These are phyloP conservation scores for Xylaria flabelliformis DNA, from an alignment of 495 filamentous ascomycete species.

Conservation along the genomic window DNA sequence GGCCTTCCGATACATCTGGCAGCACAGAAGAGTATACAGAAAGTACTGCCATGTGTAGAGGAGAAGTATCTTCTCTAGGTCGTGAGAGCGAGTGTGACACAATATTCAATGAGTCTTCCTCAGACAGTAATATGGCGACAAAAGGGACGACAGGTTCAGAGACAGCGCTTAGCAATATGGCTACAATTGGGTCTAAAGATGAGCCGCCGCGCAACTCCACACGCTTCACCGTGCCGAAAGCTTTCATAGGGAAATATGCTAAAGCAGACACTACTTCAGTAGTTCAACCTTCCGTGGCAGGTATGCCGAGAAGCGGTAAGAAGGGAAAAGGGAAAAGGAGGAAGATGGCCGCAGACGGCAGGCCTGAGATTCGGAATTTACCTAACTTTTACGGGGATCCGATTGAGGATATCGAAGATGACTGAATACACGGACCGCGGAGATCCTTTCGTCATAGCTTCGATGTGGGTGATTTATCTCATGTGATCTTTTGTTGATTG, in stretches of 20 bases:
- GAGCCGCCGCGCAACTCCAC: constrained; percentile 36
- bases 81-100: constrained; percentile 12
- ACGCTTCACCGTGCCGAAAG: constrained; percentile 47
- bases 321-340: constrained; percentile 41
- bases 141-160: constrained; percentile 36
- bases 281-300: background rate
- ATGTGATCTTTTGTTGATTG: background rate
- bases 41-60: constrained; percentile 24
- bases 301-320: background rate
- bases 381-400: constrained; percentile 53
- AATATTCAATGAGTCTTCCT: constrained; percentile 28
- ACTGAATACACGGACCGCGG: constrained; percentile 16
- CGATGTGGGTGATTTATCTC: background rate
- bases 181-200: constrained; percentile 31
- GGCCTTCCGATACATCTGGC: constrained; percentile 35
- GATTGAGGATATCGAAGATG: constrained; percentile 52
- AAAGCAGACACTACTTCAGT: constrained; percentile 17
- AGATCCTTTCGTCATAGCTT: background rate
- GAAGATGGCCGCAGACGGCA: constrained; percentile 44
- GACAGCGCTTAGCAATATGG: constrained; percentile 33
- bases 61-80: constrained; percentile 4
- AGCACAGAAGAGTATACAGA: constrained; percentile 10
- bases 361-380: constrained; percentile 49
- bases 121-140: constrained; percentile 32
- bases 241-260: constrained; percentile 48